Evolutionary conservation across 805 yeast genomes (phyloP).

Genomic region (Hanseniaspora opuntiae): DNA sequence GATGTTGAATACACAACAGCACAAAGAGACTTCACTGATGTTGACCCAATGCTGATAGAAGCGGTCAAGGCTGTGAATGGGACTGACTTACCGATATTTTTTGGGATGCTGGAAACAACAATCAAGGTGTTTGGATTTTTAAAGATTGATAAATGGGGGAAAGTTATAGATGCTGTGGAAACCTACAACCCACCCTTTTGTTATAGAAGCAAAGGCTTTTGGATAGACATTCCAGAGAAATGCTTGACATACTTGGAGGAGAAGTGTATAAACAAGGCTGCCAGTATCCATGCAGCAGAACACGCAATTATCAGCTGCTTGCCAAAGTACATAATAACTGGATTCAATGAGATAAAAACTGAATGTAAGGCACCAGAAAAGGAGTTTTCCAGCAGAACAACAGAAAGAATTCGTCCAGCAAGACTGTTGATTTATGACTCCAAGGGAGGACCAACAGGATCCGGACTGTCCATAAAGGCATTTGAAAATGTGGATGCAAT

Average conservation of each 20-base stretch:
- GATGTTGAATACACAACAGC: slow-evolving; percentile 88
- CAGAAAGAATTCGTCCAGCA: slow-evolving; percentile 69
- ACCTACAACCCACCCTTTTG: slow-evolving; percentile 76
- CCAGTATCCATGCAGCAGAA: slow-evolving; percentile 92
- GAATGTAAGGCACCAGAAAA: slow-evolving; percentile 98
- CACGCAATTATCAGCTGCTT: slow-evolving; percentile 74
- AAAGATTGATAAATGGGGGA: slow-evolving; percentile 61
- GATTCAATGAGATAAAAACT: slow-evolving; percentile 66
- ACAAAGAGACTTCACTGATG: slow-evolving; percentile 85
- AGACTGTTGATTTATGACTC: slow-evolving; percentile 73
- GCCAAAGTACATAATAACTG: slow-evolving; percentile 60
- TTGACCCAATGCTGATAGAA: slow-evolving; percentile 72
- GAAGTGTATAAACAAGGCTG: slow-evolving; percentile 61
- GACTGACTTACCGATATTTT: slow-evolving; percentile 50
- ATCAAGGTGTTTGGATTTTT: slow-evolving; percentile 83
- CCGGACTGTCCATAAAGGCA: slow-evolving; percentile 68
- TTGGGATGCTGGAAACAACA: slow-evolving; percentile 61
- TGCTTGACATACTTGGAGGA: slow-evolving; percentile 45
- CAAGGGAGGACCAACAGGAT: slow-evolving; percentile 65
- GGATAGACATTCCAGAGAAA: slow-evolving; percentile 73
- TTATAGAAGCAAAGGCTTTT: slow-evolving; percentile 62
- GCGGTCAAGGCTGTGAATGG: slow-evolving; percentile 38
- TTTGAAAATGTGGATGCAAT: slow-evolving; percentile 65
- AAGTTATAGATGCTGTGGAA: slow-evolving; percentile 86
- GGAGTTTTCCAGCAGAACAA: slow-evolving; percentile 69